phyloP scores from a whole-genome alignment of 352 stramenopile species.

The Phytopythium cucurbitacearum region DNA sequence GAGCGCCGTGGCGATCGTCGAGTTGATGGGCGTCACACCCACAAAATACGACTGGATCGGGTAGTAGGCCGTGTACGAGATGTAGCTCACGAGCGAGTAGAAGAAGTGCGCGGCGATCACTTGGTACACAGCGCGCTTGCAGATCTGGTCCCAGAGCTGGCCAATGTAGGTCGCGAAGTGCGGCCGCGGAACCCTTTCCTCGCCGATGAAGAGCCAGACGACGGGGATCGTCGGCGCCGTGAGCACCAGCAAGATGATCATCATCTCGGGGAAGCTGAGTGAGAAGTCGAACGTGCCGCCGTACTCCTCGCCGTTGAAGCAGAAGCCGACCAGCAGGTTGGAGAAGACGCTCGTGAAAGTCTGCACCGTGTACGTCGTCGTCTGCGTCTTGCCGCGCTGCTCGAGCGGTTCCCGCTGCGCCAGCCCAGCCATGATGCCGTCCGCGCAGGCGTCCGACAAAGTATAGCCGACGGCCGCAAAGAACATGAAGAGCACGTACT shows the following conservation, averaged over 20 bases:
- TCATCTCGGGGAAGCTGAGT: slow-evolving; percentile 25
- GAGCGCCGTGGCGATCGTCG: slow-evolving; percentile 18
- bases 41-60: slow-evolving; percentile 25
- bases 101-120: slow-evolving; percentile 40
- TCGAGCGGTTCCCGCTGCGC: slow-evolving; percentile 41
- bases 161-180: slow-evolving; percentile 28
- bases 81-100: slow-evolving; percentile 18
- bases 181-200: slow-evolving; percentile 10
- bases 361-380: slow-evolving; percentile 37
- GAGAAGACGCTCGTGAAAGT: slow-evolving; percentile 30
- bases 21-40: slow-evolving; percentile 24
- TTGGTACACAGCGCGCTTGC: slow-evolving; percentile 36
- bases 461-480: slow-evolving; percentile 38
- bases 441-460: slow-evolving; percentile 38
- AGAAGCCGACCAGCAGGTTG: slow-evolving; percentile 36
- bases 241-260: slow-evolving; percentile 27
- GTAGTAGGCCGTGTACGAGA: slow-evolving; percentile 23
- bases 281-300: slow-evolving; percentile 33
- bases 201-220: slow-evolving; percentile 40
- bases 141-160: slow-evolving; percentile 30
- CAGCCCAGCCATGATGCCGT: slow-evolving; percentile 47
- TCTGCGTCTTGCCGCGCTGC: slow-evolving; percentile 43
- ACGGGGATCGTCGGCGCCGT: slow-evolving; percentile 34
- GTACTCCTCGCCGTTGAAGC: slow-evolving; percentile 38
- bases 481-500: slow-evolving; percentile 44